phyloP scores from a whole-genome alignment of 176 grass and related monocot genomes.

The Paspalum vaginatum region DNA sequence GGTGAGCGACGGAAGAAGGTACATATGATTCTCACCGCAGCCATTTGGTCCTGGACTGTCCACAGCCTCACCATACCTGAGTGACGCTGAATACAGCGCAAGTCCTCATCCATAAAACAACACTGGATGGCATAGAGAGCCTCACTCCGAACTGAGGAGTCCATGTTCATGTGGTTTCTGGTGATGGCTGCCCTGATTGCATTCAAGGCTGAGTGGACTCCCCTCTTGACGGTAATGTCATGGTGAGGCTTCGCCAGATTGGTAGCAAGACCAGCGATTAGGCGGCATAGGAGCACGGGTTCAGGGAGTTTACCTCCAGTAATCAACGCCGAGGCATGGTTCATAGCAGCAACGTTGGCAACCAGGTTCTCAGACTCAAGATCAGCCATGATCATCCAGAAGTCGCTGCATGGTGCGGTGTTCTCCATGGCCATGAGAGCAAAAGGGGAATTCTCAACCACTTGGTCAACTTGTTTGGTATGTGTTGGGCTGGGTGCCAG shows the following conservation, averaged over 20 bases:
- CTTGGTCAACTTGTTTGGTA: neutral
- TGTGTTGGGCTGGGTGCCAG: neutral
- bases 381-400: neutral
- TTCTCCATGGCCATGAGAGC: neutral
- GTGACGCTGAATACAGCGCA: neutral
- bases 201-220: neutral
- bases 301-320: neutral
- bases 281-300: neutral
- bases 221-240: neutral
- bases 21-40: neutral
- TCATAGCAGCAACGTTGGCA: neutral
- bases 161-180: neutral
- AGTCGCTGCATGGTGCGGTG: neutral
- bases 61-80: constrained; percentile 1
- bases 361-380: neutral
- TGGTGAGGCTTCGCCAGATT: neutral
- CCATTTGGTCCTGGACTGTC: neutral
- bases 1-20: neutral
- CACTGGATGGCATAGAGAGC: neutral
- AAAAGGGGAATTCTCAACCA: neutral
- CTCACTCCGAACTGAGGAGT: neutral
- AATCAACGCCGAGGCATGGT: neutral
- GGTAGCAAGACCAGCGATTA: constrained; percentile 7
- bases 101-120: neutral
- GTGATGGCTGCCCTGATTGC: neutral